phyloP scores from a whole-genome alignment of 257 asterid genomes.

The Voacanga thouarsii region DNA sequence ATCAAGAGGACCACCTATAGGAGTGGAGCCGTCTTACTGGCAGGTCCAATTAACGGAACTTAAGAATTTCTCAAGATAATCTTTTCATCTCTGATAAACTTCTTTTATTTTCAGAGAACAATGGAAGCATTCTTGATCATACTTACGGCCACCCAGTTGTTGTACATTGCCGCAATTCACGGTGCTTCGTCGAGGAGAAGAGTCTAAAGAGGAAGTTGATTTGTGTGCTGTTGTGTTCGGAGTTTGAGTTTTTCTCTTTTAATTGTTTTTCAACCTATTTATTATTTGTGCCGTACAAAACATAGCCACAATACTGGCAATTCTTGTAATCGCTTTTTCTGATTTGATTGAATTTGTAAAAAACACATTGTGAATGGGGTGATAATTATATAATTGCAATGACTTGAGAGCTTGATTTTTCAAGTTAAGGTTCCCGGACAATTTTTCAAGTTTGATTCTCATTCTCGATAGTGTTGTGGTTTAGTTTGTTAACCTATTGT shows the following conservation, averaged over 20 bases:
- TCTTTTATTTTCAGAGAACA: conserved; percentile 53
- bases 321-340: background rate
- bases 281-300: conserved; percentile 8
- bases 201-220: conserved; percentile 5
- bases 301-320: conserved; percentile 7
- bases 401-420: background rate
- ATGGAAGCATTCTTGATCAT: conserved; percentile 92
- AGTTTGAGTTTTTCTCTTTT: background rate
- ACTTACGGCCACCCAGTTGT: conserved; percentile 66
- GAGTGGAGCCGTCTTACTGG: background rate
- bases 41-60: background rate
- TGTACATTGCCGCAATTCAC: conserved; percentile 68
- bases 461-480: too few species aligned
- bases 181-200: conserved; percentile 57
- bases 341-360: background rate
- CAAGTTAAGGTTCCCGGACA: too few species aligned
- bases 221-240: conserved; percentile 13
- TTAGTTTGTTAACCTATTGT: too few species aligned
- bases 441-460: too few species aligned
- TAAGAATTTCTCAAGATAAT: background rate
- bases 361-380: background rate
- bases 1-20: too few species aligned
- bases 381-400: background rate
- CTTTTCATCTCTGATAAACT: background rate
- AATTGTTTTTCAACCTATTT: conserved; percentile 4